phyloP scores from a whole-genome alignment of 2,329 filamentous ascomycete species.

The Penicillium oxalicum region DNA sequence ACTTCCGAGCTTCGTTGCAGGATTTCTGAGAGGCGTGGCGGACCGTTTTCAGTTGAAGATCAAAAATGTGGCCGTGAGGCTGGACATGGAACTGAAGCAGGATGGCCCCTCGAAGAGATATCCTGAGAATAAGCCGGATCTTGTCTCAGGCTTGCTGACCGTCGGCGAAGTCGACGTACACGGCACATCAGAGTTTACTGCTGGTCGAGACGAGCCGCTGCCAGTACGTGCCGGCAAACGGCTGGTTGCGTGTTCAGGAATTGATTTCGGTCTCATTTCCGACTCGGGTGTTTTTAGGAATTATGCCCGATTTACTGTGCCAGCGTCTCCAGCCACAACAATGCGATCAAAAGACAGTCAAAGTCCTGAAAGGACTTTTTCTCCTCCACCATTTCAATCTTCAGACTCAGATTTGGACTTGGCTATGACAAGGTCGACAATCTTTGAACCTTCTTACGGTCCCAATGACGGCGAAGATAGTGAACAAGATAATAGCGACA shows the following conservation, averaged over 20 bases:
- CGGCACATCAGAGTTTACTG: conserved; percentile 21
- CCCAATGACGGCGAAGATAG: no score
- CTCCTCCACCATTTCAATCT: conserved; percentile 22
- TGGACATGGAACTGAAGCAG: conserved; percentile 45
- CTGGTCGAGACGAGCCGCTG: conserved; percentile 16
- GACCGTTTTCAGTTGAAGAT: conserved; percentile 53
- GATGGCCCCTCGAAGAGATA: conserved; percentile 33
- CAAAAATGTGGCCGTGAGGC: conserved; percentile 46
- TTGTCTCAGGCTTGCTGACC: conserved; percentile 31
- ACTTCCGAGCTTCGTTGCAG: conserved; percentile 54
- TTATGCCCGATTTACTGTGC: conserved; percentile 35
- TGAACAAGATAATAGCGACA: no score
- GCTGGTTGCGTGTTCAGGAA: conserved; percentile 40
- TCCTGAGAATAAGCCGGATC: conserved; percentile 32
- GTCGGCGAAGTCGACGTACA: conserved; percentile 32
- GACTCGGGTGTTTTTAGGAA: conserved; percentile 46
- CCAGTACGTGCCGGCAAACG: conserved; percentile 37
- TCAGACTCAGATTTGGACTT: conserved; percentile 22
- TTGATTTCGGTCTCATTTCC: conserved; percentile 44
- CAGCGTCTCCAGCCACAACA: conserved; percentile 29
- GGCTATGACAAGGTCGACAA: conserved; percentile 35
- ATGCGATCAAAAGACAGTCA: conserved; percentile 30
- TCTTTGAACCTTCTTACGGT: conserved; percentile 27
- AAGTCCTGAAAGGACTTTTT: conserved; percentile 24
- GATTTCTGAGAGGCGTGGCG: conserved; percentile 53